Conservation (phyloP, 495 filamentous ascomycete genomes). For the Aspergillus nanangensis region DNA sequence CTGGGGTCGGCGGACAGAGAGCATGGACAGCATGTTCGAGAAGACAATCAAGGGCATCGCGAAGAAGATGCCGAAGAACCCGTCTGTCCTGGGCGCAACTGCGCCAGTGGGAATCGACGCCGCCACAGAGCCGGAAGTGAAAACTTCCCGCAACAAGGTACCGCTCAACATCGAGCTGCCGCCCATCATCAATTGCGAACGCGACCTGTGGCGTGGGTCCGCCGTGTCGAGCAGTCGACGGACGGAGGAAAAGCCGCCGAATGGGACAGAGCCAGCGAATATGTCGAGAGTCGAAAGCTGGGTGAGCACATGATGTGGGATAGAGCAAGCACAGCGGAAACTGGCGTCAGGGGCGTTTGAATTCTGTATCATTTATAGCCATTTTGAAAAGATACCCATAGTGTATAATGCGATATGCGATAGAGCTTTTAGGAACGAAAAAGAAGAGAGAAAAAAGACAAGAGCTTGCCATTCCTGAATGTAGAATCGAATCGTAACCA, state of each 20-base stretch:
- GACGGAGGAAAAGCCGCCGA: constrained; percentile 26
- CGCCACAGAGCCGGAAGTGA: constrained; percentile 24
- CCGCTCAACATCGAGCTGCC: constrained; percentile 37
- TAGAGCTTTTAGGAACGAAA: neutral
- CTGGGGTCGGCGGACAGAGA: constrained; percentile 40
- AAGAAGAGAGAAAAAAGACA: neutral
- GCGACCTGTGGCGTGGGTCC: constrained; percentile 36
- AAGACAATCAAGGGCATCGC: constrained; percentile 37
- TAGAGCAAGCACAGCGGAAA: neutral
- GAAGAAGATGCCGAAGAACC: constrained; percentile 30
- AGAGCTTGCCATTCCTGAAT: neutral
- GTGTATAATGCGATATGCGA: constrained; percentile 13
- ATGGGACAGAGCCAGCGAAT: constrained; percentile 15
- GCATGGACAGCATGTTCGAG: constrained; percentile 47
- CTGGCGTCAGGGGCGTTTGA: constrained; percentile 21
- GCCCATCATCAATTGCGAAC: constrained; percentile 45
- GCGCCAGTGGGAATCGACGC: constrained; percentile 33
- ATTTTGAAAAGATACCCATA: constrained; percentile 37
- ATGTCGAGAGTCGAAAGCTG: constrained; percentile 26
- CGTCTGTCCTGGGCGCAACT: constrained; percentile 3
- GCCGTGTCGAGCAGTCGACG: constrained; percentile 21
- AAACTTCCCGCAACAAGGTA: constrained; percentile 20
- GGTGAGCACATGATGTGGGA: constrained; percentile 22
- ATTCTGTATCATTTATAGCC: constrained; percentile 21
- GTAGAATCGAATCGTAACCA: constrained; percentile 10